Conservation (phyloP, 495 filamentous ascomycete species). For the Viridothelium virens region DNA sequence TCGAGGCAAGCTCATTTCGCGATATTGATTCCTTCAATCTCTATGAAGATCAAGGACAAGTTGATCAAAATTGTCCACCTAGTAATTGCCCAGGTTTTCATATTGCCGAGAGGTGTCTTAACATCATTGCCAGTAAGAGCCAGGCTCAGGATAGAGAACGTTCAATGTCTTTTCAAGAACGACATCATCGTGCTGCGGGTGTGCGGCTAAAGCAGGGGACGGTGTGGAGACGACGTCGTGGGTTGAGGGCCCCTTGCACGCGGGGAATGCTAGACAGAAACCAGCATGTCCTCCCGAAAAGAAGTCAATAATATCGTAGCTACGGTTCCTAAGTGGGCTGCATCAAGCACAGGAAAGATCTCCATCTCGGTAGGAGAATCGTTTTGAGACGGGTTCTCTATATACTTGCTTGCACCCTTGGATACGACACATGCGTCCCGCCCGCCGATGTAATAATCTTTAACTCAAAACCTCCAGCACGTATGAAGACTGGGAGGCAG, state of each 20-base stretch:
- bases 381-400: no score
- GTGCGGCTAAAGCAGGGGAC: background rate
- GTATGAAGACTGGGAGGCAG: background rate
- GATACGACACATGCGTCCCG: background rate
- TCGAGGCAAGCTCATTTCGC: background rate
- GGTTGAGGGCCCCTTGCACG: background rate
- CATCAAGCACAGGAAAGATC: no score
- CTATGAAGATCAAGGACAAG: background rate
- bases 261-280: conserved; percentile 5
- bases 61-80: no score
- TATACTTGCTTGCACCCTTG: background rate
- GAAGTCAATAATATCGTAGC: background rate
- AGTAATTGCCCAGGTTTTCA: no score
- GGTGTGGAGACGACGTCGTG: background rate
- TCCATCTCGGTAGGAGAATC: no score
- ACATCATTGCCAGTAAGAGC: no score
- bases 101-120: no score
- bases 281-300: background rate
- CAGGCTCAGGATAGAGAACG: no score
- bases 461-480: background rate
- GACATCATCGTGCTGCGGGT: background rate
- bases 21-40: background rate
- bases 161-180: background rate
- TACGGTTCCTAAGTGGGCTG: no score
- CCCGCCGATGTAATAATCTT: no score